Evolutionary conservation across 495 filamentous ascomycete species (phyloP).

Genomic region (Penicillium subrubescens): DNA sequence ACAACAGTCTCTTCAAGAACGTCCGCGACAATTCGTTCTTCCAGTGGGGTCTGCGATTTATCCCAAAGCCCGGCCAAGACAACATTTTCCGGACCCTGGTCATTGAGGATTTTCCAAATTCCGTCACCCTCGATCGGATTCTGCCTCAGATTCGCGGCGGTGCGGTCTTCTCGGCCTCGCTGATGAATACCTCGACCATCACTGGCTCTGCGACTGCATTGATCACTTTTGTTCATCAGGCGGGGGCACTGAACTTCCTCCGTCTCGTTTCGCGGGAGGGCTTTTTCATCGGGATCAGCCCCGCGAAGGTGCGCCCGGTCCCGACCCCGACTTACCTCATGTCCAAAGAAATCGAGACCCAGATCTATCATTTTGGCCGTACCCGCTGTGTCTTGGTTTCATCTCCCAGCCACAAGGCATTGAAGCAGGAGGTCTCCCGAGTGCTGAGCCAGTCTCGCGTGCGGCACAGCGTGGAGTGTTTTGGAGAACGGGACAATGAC

Average conservation of each 20-base stretch:
- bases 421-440: not conserved
- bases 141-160: conserved; percentile 30
- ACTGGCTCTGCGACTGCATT: conserved; percentile 34
- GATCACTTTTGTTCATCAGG: conserved; percentile 32
- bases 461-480: conserved; percentile 21
- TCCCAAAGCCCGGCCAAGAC: conserved; percentile 20
- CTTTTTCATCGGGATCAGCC: conserved; percentile 16
- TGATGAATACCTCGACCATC: conserved; percentile 31
- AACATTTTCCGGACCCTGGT: conserved; percentile 35
- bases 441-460: conserved; percentile 14
- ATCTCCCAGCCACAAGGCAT: not conserved
- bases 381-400: conserved; percentile 33
- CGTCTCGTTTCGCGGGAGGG: conserved; percentile 11
- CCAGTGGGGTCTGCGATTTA: conserved; percentile 39
- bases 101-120: conserved; percentile 32
- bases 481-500: conserved; percentile 17
- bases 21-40: conserved; percentile 28
- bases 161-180: conserved; percentile 29
- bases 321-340: conserved; percentile 40
- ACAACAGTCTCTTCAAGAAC: conserved; percentile 17
- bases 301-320: conserved; percentile 26
- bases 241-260: conserved; percentile 27
- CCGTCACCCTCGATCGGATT: conserved; percentile 24
- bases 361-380: conserved; percentile 26
- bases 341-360: conserved; percentile 14